Evolutionary conservation across 2,329 filamentous ascomycete species (phyloP), one percentile per base, ranked within the genome.

Genomic region (Trematosphaeria pertusa): DNA sequence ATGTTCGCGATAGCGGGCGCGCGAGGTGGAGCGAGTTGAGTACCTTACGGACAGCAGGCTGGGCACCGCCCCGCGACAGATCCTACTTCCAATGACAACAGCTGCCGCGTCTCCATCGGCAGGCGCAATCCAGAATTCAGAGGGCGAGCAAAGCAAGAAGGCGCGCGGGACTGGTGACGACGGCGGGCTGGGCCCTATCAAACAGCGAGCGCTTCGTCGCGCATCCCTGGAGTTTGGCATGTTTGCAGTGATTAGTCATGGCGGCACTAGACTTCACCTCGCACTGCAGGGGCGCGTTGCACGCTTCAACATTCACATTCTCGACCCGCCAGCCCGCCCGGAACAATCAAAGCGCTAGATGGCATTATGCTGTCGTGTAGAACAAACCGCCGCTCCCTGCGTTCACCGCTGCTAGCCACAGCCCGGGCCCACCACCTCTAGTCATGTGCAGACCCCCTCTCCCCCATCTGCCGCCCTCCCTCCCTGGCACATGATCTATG

Each of bases 31-130:
- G 22, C 28, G 14, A 18, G 24, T 14, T 32, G 19, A 14, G 32
- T 48, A 55, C 48, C 46, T 57, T 50, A 54, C 48, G 54, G 49
- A 48, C 43, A 53, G 41, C 36, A 48, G n/a, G 52, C 37, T 45
- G 54, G 52, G 55, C 57, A 53, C 67, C 64, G 59, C 64, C 62
- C 53, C 61, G 52, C 65, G 57, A 59, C 67, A 54, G 54, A 54
- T 62, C 58, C 67, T 56, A 55, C 64, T 62, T 69, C 60, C 57
- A 64, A 56, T 59, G 50, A 47, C 53, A 59, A 46, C 54, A 59
- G 56, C 61, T 56, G 62, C 61, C 41, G 53, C 63, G 46, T 66
- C 67, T 69, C 68, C 68, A 71, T 70, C 51, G 59, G 63, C 64
- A 61, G 56, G 53, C 52, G 48, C 55, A 53, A 48, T 61, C 56